Evolutionary conservation across 2,329 filamentous ascomycete species (phyloP).

Genomic region (Cytospora paraplurivora): DNA sequence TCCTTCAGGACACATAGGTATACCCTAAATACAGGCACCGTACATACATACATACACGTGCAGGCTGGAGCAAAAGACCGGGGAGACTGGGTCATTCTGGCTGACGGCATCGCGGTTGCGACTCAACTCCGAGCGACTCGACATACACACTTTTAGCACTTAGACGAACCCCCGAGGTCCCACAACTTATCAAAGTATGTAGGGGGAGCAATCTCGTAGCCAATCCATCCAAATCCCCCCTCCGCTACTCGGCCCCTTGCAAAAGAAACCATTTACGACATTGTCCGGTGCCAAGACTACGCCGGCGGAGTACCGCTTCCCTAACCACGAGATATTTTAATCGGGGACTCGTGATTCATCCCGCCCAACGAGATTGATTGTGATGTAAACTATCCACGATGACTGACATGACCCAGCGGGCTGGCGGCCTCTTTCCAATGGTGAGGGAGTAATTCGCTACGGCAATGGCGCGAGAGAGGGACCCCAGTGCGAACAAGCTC

Average conservation of each 20-base stretch:
- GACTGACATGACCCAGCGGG: constrained; percentile 1
- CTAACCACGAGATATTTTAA: background rate
- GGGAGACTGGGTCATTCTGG: background rate
- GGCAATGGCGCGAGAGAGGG: background rate
- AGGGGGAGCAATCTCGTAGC: constrained; percentile 13
- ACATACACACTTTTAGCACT: background rate
- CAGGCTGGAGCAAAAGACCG: background rate
- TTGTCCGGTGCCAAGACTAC: constrained; percentile 11
- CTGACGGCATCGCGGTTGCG: background rate
- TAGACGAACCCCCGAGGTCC: background rate
- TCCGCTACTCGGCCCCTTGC: too few relatives aligned
- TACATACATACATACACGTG: background rate
- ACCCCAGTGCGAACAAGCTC: background rate
- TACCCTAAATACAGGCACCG: too few relatives aligned
- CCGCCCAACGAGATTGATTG: constrained; percentile 10
- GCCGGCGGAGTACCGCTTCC: constrained; percentile 3
- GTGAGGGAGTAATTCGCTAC: background rate
- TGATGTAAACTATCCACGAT: constrained; percentile 2
- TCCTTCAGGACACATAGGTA: too few relatives aligned
- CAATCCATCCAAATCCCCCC: too few relatives aligned
- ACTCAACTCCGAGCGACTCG: constrained; percentile 1
- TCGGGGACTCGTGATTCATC: background rate
- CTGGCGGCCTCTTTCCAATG: constrained; percentile 10
- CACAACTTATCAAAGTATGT: constrained; percentile 18
- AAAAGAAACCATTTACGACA: background rate